Base-by-base conservation (phyloP, 352 stramenopile species). In the Thalassiosira ordinaria region DNA sequence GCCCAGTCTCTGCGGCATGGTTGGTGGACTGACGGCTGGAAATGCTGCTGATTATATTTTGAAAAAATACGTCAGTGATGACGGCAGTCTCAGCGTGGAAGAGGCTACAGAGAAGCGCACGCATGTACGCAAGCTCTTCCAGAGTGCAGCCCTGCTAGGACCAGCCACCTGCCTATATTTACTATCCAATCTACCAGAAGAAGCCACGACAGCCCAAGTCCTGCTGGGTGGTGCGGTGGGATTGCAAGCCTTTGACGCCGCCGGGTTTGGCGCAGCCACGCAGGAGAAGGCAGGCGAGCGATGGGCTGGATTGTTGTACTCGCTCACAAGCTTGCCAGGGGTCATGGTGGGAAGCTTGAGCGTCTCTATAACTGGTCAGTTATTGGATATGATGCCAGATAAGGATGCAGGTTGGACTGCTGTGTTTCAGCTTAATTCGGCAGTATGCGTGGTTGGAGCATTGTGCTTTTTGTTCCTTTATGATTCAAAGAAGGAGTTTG, bases 241-340 rank as follows among this genome's bases (percentile, higher is more conserved):
- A 41, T 26, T 91, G 13, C 84, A 90, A 64, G 78, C 86, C 4
- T 88, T 89, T 47, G 87, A 90, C 39, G 70, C 69, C 11, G 84
- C 85, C 29, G 88, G 88, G 51, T 91, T 89, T 64, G 83, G 84
- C 46, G 80, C 86, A 16, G 85, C 80, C 6, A 87, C 82, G 41
- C 88, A 93, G 78, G 88, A 93, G 62, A 93, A 91, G 64, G 85
- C 88, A 41, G 84, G 87, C 18, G 39, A 80, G 24, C 73, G 81
- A 55, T 91, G 85, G 84, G 74, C 83, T n/a, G 85, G 85, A 51
- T 64, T 91, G 1, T 49, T 93, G 41, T 93, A 93, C 59, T 76
- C 56, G 11, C 49, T 93, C 0, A 91, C 88, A 24, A 87, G 60
- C 52, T 46, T 93, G n/a, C 85, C 88, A n/a, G 81, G 70, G 20